These are phyloP conservation scores for Cladophialophora yegresii DNA, from an alignment of 2,329 filamentous ascomycete species.

Conservation along the genomic window DNA sequence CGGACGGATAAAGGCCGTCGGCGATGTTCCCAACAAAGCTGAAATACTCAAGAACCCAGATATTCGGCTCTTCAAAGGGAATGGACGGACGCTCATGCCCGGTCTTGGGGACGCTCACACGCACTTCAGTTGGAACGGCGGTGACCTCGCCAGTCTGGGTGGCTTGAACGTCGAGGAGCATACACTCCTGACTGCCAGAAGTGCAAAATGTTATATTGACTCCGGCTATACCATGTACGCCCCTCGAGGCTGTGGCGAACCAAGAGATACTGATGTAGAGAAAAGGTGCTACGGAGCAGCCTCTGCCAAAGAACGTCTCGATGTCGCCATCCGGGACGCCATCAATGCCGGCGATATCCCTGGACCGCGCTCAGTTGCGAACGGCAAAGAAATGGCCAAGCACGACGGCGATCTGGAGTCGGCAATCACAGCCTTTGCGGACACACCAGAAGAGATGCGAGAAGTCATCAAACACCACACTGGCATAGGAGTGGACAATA, in stretches of 20 bases:
- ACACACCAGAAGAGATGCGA: constrained; percentile 48
- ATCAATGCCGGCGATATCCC: constrained; percentile 54
- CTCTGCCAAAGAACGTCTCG: constrained; percentile 51
- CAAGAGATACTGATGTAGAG: background rate
- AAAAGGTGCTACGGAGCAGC: constrained; percentile 50
- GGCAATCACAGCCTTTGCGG: constrained; percentile 48
- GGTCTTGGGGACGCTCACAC: constrained; percentile 55
- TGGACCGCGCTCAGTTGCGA: constrained; percentile 53
- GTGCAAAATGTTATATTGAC: constrained; percentile 51
- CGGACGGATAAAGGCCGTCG: constrained; percentile 43
- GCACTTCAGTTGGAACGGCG: constrained; percentile 54
- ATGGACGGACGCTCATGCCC: constrained; percentile 53
- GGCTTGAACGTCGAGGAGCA: constrained; percentile 53
- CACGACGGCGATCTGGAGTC: constrained; percentile 50
- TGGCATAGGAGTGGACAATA: constrained; percentile 47
- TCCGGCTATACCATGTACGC: constrained; percentile 54
- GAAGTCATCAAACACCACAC: constrained; percentile 44
- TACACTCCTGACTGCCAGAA: constrained; percentile 48
- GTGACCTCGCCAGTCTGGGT: constrained; percentile 47
- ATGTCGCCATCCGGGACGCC: constrained; percentile 52
- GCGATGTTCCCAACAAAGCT: constrained; percentile 41
- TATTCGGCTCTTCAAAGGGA: constrained; percentile 45
- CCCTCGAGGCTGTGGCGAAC: background rate
- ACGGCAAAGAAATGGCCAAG: constrained; percentile 54
- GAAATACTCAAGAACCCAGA: constrained; percentile 39